Evolutionary conservation across 441 rosid species (phyloP).

Genomic region (Adansonia gregorii): DNA sequence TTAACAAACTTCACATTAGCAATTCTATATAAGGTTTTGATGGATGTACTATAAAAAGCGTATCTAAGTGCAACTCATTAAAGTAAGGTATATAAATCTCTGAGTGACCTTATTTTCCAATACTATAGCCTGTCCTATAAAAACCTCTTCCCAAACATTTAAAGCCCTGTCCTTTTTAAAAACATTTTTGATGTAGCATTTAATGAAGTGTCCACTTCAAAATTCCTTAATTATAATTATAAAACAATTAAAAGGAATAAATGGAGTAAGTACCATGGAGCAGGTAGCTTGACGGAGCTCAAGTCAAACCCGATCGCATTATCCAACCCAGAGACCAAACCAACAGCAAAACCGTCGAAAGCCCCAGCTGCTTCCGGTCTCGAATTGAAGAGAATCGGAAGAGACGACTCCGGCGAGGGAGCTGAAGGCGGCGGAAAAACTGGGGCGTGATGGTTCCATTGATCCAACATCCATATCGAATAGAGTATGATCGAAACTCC

Average conservation of each 20-base stretch:
- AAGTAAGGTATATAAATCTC: background rate
- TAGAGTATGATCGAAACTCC: conserved; percentile 64
- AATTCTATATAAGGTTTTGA: background rate
- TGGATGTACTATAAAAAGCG: background rate
- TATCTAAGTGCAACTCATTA: background rate
- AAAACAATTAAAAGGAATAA: background rate
- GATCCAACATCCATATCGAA: conserved; percentile 78
- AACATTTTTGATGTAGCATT: background rate
- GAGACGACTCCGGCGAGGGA: conserved; percentile 47
- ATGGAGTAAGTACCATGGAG: conserved; percentile 52
- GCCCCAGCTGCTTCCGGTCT: conserved; percentile 28
- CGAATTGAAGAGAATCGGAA: conserved; percentile 24
- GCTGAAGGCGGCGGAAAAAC: conserved; percentile 35
- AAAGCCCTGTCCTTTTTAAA: background rate
- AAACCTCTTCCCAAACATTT: background rate
- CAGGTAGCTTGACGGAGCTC: conserved; percentile 52
- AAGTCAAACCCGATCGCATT: conserved; percentile 40
- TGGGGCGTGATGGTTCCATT: conserved; percentile 56
- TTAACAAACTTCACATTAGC: background rate
- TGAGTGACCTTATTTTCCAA: background rate
- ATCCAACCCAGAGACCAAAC: conserved; percentile 38
- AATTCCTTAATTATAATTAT: background rate
- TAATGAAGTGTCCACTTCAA: conserved; percentile 19
- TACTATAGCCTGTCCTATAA: background rate
- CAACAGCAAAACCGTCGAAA: conserved; percentile 24